A percentile compares a stretch with the other conserved stretches of the same genome.
Evolutionary conservation across 2,329 filamentous ascomycete species (phyloP).

Genomic region (Exserohilum rostratum): DNA sequence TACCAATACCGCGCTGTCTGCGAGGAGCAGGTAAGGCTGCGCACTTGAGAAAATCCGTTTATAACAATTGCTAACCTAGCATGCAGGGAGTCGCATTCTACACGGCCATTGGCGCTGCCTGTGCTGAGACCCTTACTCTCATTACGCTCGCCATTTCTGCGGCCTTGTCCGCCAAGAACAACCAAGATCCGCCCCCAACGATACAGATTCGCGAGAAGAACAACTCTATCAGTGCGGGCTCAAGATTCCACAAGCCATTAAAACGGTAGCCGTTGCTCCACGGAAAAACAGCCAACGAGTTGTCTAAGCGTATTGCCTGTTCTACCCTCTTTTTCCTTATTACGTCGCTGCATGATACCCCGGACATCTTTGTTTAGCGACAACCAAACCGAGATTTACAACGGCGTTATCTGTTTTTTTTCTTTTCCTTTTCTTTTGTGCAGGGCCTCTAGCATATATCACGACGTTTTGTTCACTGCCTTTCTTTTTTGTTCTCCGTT

Average conservation of each 20-base stretch:
- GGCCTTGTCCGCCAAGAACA: constrained; percentile 31
- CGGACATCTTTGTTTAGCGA: constrained; percentile 26
- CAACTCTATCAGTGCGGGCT: constrained; percentile 30
- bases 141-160: constrained; percentile 42
- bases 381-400: constrained; percentile 7
- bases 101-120: constrained; percentile 42
- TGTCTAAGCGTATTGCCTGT: not conserved
- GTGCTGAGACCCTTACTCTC: constrained; percentile 40
- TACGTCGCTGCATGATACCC: constrained; percentile 36
- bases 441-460: not conserved
- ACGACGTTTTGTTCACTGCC: constrained; percentile 2
- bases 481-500: not conserved
- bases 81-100: constrained; percentile 45
- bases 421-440: not conserved
- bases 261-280: constrained; percentile 14
- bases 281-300: not conserved
- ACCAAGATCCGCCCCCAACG: constrained; percentile 28
- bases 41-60: not conserved
- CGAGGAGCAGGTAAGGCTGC: constrained; percentile 41
- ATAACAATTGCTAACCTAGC: constrained; percentile 19
- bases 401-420: constrained; percentile 8
- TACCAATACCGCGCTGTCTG: constrained; percentile 48
- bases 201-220: constrained; percentile 37
- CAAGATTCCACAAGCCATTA: constrained; percentile 21
- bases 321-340: constrained; percentile 10